These are phyloP conservation scores for Symbiodinium natans DNA, from an alignment of 73 alveolate genomes.

Conservation along the genomic window DNA sequence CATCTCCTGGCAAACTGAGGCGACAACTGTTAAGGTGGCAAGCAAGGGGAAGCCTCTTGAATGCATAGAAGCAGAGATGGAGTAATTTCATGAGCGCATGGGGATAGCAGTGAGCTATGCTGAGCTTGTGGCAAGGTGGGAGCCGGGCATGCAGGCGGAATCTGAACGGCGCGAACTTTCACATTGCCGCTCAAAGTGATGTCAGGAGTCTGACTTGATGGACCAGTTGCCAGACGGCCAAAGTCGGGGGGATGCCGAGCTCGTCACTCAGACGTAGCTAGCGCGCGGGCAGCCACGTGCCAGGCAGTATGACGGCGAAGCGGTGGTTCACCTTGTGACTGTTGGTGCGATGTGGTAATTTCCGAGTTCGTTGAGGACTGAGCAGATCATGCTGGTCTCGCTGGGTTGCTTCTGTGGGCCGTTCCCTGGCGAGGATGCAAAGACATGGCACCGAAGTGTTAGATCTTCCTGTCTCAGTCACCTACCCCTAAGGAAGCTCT, in stretches of 20 bases:
- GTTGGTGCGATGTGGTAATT: neutral
- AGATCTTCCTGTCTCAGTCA: too few relatives aligned
- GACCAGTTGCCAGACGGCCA: conserved; percentile 84
- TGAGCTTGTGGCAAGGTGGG: conserved; percentile 81
- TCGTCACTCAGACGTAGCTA: neutral
- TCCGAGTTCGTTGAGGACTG: conserved; percentile 6
- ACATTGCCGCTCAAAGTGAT: neutral
- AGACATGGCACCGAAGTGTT: too few relatives aligned
- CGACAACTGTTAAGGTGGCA: conserved; percentile 84
- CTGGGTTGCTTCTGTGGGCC: conserved; percentile 93
- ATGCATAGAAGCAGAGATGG: neutral
- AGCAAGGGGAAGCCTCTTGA: conserved; percentile 52
- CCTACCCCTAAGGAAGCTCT: conserved; percentile 61
- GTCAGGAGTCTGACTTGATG: conserved; percentile 75
- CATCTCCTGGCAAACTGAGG: neutral
- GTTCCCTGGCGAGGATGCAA: neutral
- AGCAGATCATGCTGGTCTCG: conserved; percentile 77
- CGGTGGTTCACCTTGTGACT: neutral
- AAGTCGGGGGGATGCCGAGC: conserved; percentile 65
- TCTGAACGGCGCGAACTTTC: too few relatives aligned
- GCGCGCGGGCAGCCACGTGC: neutral
- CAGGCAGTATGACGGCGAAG: neutral
- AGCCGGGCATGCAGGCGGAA: conserved; percentile 87
- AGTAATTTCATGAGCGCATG: neutral
- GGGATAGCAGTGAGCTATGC: too few relatives aligned